Base-by-base conservation (phyloP, 2,329 filamentous ascomycete genomes). In the Geoglossum cookeanum region DNA sequence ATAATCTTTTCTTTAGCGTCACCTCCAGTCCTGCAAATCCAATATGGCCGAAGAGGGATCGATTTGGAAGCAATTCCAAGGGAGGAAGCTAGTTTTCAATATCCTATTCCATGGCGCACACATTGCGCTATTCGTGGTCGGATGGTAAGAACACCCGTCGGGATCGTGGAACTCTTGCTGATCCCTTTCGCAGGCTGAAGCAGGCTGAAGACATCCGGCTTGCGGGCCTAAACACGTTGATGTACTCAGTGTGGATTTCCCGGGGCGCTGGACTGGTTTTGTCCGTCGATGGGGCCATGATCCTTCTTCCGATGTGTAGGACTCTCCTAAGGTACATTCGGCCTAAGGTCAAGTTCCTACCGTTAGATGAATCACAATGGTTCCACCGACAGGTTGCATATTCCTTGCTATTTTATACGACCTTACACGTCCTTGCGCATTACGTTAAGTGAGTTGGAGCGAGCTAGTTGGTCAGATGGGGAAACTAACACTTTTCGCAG, bases 361-460 rank as follows among this genome's bases (percentile, higher is more conserved):
- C 92, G 4, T 77, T 98, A n/a, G 92, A 98, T 66, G 92, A 98
- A 72, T 94, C 89, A 59, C 78, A 90, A 62, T 98, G 89, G 89
- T 94, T 98, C 70, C 92, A 98, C 73, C 79, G 91, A 62, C 92
- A 98, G 70, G 79, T 94, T 48, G 91, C 92, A 17, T 98, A 98
- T 68, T 76, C 88, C 0, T 75, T 97, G 72, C 75, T 97, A 2
- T 67, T 95, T 57, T 98, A 90, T 70, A 86, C 84, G 32, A 77
- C 82, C 55, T 70, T 87, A 32, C 92, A 98, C 69, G 84, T 83
- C 0, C 67, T 76, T 13, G 81, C 81, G 55, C 92, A 98, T 71
- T 98, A 98, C 65, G 87, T 97, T 75, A 98, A 98, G 84, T 87
- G 76, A 69, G 80, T 71, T 57, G 17, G 30, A 39, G 3, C n/a